Evolutionary conservation across 345 rosid genomes (phyloP), one percentile per base, ranked within the genome.

Genomic region (Hypericum androsaemum): DNA sequence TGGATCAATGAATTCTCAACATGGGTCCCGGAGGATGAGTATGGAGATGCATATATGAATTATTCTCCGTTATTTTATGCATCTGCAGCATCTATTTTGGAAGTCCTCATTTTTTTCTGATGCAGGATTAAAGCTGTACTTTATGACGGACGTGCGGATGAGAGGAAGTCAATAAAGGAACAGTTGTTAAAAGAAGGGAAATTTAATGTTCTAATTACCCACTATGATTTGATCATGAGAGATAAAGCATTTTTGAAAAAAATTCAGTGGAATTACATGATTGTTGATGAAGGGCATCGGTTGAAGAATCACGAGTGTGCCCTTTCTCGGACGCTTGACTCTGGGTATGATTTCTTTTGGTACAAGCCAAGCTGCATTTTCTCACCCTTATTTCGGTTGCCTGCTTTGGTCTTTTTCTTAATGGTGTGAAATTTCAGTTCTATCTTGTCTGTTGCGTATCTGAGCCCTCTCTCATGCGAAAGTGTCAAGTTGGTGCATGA

Each of bases 201-300:
- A 59, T 80, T 86, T 52, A 71, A 75, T 9, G 99, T 94, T 58
- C 65, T 94, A 74, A 82, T 94, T 60, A 94, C 97, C 41, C 99
- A 94, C 66, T 94, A 94, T 64, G 95, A 84, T 74, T 88, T 94
- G 47, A 86, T 94, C 74, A 94, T 88, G 95, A 94, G 89, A 77
- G 99, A 94, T 60, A 94, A 81, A 77, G 64, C 81, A 64, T 88
- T 88, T 63, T 65, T 94, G 80, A 94, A 84, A 77, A 94, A 94
- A 69, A 77, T 94, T 70, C 68, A 56, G n/a, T 94, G 99, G 99
- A 50, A 35, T 15, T 94, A 94, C 76, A 72, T 94, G 94, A 86
- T 94, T 64, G 95, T 94, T 62, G 99, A 94, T 67, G 99, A 94
- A 84, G 99, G 99, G 42, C 99, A 94, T 66, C 86, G 99, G 17